Percentiles rank a stretch among this genome's conserved stretches.
Conservation (phyloP, 2,329 filamentous ascomycete species). For the Hypoxylon sp. region DNA sequence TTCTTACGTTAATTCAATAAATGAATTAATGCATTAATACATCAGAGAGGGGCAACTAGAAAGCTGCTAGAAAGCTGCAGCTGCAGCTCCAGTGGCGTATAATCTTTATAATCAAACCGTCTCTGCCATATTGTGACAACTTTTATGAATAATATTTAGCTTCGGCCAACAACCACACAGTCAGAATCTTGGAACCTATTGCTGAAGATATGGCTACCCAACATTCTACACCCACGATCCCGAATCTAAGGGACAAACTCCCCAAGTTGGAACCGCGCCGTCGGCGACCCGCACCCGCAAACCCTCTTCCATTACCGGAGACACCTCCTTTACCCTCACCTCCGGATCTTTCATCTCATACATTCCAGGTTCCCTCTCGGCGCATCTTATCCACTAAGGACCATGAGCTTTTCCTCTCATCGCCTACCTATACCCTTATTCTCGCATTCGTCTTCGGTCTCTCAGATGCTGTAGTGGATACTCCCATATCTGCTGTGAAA, state of each 20-base stretch:
- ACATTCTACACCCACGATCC: conserved; percentile 53
- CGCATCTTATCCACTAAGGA: conserved; percentile 87
- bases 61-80: too few relatives aligned
- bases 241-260: conserved; percentile 70
- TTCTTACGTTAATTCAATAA: conserved; percentile 19
- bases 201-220: conserved; percentile 45
- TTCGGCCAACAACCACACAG: conserved; percentile 1
- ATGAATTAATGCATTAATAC: conserved; percentile 33
- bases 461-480: conserved; percentile 83
- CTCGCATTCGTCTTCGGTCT: conserved; percentile 89
- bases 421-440: conserved; percentile 81
- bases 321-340: conserved; percentile 81
- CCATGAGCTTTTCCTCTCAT: conserved; percentile 84
- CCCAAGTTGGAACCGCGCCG: conserved; percentile 78
- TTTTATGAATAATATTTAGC: conserved; percentile 7
- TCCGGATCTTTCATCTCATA: conserved; percentile 71
- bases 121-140: conserved; percentile 17
- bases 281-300: conserved; percentile 66
- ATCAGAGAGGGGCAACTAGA: conserved; percentile 25
- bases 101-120: conserved; percentile 35
- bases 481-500: conserved; percentile 74
- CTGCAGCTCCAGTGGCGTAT: conserved; percentile 5
- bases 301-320: conserved; percentile 75
- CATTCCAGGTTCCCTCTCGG: conserved; percentile 77
- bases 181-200: background rate